phyloP scores from a whole-genome alignment of 1,284 basidiomycete species.

The Trametes sp. region DNA sequence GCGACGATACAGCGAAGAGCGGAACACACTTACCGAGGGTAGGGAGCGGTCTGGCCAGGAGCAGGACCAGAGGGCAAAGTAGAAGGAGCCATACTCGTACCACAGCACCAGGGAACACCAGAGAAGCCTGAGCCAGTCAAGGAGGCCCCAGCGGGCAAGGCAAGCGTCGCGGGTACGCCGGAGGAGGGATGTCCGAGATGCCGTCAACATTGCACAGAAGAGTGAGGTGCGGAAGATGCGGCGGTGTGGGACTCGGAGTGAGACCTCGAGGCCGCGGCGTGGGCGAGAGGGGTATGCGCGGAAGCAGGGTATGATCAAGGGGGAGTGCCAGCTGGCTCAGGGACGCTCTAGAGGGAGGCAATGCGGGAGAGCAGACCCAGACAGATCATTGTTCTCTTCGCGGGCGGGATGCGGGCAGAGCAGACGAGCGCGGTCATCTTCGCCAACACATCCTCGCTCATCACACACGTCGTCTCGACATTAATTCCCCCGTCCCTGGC shows the following conservation, averaged over 20 bases:
- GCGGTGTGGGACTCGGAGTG: neutral
- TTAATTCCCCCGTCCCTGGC: neutral
- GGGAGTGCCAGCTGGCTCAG: neutral
- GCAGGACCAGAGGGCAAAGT: constrained; percentile 57
- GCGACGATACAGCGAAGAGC: neutral
- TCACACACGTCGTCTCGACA: constrained; percentile 19
- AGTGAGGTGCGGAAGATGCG: neutral
- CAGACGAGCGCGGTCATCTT: neutral
- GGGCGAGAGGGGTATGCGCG: neutral
- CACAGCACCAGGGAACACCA: constrained; percentile 72
- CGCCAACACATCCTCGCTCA: constrained; percentile 7
- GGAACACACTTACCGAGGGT: constrained; percentile 23
- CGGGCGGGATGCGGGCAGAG: neutral
- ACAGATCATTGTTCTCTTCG: constrained; percentile 1
- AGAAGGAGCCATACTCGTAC: constrained; percentile 68
- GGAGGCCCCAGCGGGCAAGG: constrained; percentile 28
- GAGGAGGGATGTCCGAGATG: constrained; percentile 21
- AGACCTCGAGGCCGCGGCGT: constrained; percentile 8
- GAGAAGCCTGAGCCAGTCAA: constrained; percentile 54
- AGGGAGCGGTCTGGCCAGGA: constrained; percentile 56
- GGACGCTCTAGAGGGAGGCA: neutral
- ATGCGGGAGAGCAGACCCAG: neutral
- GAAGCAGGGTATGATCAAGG: neutral
- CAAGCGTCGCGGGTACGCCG: constrained; percentile 18
- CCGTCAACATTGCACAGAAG: constrained; percentile 26